Evolutionary conservation across 177 flowering plant species (phyloP).

Genomic region (Vitis hybrid): DNA sequence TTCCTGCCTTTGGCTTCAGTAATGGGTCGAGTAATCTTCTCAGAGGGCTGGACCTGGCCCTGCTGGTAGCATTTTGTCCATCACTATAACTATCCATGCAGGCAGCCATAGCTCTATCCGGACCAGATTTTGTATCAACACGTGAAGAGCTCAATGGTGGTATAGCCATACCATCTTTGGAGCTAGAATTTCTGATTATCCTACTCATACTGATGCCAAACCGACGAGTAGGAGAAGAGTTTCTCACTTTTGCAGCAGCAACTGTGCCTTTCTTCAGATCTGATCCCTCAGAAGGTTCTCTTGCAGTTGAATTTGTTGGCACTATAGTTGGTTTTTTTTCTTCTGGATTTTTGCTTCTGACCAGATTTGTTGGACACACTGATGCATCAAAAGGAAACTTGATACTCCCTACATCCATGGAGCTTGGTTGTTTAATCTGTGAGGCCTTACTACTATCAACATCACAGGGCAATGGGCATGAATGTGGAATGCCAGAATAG

Average conservation of each 20-base stretch:
- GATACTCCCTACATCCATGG: constrained; percentile 8
- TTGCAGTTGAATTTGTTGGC: background rate
- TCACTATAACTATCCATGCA: constrained; percentile 12
- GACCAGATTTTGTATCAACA: constrained; percentile 13
- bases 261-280: constrained; percentile 12
- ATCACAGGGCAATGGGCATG: constrained; percentile 24
- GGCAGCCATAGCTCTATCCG: constrained; percentile 10
- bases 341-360: constrained; percentile 19
- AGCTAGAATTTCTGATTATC: constrained; percentile 20
- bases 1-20: constrained; percentile 29
- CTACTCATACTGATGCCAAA: constrained; percentile 27
- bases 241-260: constrained; percentile 25
- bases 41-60: constrained; percentile 41
- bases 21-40: constrained; percentile 47
- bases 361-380: constrained; percentile 10
- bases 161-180: constrained; percentile 11
- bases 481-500: constrained; percentile 17
- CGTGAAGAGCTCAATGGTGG: constrained; percentile 4
- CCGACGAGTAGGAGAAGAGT: constrained; percentile 37
- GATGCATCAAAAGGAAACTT: constrained; percentile 16
- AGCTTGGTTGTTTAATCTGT: constrained; percentile 9
- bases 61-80: constrained; percentile 10
- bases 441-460: constrained; percentile 4
- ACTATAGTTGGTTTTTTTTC: background rate
- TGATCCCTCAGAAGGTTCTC: constrained; percentile 9